These are phyloP conservation scores for Sungouiella thailandica DNA, from an alignment of 805 yeast genomes.

Conservation along the genomic window DNA sequence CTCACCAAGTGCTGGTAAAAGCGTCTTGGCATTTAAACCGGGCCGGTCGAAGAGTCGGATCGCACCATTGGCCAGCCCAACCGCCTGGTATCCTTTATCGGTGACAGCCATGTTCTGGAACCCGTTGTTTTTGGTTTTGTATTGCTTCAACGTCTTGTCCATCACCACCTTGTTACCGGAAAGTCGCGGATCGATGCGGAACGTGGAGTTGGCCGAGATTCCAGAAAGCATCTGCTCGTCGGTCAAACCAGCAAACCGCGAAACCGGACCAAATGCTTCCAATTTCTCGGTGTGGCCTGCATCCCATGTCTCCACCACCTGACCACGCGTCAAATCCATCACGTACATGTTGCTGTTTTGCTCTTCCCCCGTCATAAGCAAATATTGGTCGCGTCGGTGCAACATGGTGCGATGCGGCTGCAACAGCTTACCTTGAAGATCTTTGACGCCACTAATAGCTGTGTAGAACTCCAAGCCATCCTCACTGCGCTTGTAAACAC, in stretches of 20 bases:
- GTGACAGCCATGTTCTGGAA: slow-evolving; percentile 68
- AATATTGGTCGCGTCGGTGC: slow-evolving; percentile 65
- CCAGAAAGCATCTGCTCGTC: slow-evolving; percentile 74
- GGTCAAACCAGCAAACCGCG: slow-evolving; percentile 69
- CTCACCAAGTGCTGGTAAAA: slow-evolving; percentile 81
- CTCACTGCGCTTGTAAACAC: slow-evolving; percentile 66
- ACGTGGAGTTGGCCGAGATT: slow-evolving; percentile 57
- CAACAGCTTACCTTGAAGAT: slow-evolving; percentile 43
- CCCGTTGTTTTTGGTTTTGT: slow-evolving; percentile 46
- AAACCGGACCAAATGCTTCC: slow-evolving; percentile 61
- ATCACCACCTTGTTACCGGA: slow-evolving; percentile 53
- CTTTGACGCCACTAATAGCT: slow-evolving; percentile 57
- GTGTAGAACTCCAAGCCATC: slow-evolving; percentile 55
- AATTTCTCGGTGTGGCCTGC: slow-evolving; percentile 41
- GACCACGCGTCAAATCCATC: slow-evolving; percentile 77
- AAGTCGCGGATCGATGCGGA: slow-evolving; percentile 78
- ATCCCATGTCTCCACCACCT: slow-evolving; percentile 83
- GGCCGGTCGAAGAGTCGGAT: slow-evolving; percentile 67
- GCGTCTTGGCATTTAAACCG: slow-evolving; percentile 74
- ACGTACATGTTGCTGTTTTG: slow-evolving; percentile 47
- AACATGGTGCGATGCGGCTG: slow-evolving; percentile 68
- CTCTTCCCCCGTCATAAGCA: slow-evolving; percentile 58
- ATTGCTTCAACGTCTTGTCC: slow-evolving; percentile 31
- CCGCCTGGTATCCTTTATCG: slow-evolving; percentile 67
- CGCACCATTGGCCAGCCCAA: slow-evolving; percentile 72